Conservation (phyloP, 1,284 basidiomycete genomes). For the Ganoderma multipileum region DNA sequence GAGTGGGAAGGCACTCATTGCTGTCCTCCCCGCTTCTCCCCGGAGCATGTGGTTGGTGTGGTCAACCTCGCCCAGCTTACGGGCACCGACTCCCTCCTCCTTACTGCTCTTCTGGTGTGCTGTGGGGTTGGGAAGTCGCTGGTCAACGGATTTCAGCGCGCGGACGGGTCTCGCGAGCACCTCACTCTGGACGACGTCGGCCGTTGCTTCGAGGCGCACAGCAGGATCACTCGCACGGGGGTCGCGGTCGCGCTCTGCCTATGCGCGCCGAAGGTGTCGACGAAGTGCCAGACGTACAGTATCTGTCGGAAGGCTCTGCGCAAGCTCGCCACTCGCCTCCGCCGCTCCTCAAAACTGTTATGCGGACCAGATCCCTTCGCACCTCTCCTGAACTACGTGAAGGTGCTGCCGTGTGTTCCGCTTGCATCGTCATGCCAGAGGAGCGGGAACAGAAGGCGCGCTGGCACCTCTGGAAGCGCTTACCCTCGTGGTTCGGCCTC, state of each 20-base stretch:
- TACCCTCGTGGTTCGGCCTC: background rate
- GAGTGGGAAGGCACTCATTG: background rate
- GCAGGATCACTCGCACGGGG: slow-evolving; percentile 7
- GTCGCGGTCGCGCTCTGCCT: background rate
- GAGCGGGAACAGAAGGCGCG: background rate
- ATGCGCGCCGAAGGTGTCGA: background rate
- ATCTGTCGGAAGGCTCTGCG: background rate
- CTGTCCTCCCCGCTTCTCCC: slow-evolving; percentile 9
- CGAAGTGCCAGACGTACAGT: background rate
- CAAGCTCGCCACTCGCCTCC: background rate
- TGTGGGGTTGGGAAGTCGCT: background rate
- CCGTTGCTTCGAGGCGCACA: background rate
- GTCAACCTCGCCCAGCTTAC: slow-evolving; percentile 21
- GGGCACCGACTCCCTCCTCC: slow-evolving; percentile 10
- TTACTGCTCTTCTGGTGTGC: slow-evolving; percentile 17
- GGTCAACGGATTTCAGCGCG: slow-evolving; percentile 2
- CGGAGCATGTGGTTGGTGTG: slow-evolving; percentile 12
- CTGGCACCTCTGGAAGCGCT: background rate
- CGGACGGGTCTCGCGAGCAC: slow-evolving; percentile 10
- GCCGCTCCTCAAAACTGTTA: background rate
- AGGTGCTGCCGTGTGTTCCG: background rate
- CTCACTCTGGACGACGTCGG: slow-evolving; percentile 15
- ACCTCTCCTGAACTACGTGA: background rate
- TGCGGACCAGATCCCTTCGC: background rate
- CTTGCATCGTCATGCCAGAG: background rate